Base-by-base conservation (phyloP, 2,329 filamentous ascomycete species). In the Phaeosphaeria sp. region DNA sequence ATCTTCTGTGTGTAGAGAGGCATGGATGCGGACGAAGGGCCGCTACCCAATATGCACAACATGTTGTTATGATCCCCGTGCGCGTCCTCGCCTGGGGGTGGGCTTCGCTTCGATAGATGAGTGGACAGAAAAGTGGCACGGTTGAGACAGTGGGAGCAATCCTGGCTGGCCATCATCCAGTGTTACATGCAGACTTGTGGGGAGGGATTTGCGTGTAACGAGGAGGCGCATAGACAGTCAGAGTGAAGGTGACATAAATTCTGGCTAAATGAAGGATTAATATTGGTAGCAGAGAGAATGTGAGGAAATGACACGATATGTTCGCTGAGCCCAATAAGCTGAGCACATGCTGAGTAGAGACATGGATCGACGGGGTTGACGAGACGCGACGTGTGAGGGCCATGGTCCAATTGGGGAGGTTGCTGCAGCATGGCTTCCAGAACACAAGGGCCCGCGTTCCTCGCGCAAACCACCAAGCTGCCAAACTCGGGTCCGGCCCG, bases 31-130 rank as follows among this genome's bases (percentile, higher is more conserved):
- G 55, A 44, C 57, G 52, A 52, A 55, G 43, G 56, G 46, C 23
- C 22, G 30, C 36, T 55, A 54, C 52, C 15, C 53, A 63, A 56
- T 56, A 50, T 61, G 59, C 55, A 59, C 42, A 49, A 46, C 11
- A 21, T 36, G 36, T 33, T 33, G 21, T 20, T 44, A 27, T n/a
- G n/a, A 43, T 21, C 25, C n/a, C 18, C 42, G 33, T 30, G 48
- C 48, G 41, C 54, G 23, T 21, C 47, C 30, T 46, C 15, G 50
- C 18, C 50, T 42, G 43, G 30, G 30, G 44, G 20, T 50, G 51
- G 59, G 46, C 55, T 55, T 68, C 63, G 67, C 65, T 58, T 52
- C 52, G 46, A 68, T 69, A 33, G 41, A 61, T 30, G 60, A 60
- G 65, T 65, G 67, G 66, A 51, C 51, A 30, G 17, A n/a, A 18